Conservation (phyloP, 2,329 filamentous ascomycete genomes). For the Paracamarosporium sp. region DNA sequence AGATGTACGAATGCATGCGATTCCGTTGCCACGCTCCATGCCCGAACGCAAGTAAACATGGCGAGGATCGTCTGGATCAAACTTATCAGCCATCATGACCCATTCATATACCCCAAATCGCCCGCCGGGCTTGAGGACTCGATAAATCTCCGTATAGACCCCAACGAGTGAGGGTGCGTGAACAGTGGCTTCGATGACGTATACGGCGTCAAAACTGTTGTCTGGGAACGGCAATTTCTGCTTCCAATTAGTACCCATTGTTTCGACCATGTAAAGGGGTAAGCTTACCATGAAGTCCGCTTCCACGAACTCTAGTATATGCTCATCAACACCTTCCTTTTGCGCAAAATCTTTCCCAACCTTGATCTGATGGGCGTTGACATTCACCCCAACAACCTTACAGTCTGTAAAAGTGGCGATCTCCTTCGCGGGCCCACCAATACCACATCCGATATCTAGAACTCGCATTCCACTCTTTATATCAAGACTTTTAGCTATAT, state of each 20-base stretch:
- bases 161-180: conserved; percentile 86
- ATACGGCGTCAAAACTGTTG: conserved; percentile 88
- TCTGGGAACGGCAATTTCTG: conserved; percentile 89
- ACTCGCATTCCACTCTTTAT: not conserved
- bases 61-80: conserved; percentile 79
- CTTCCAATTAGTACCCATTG: not conserved
- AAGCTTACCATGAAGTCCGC: conserved; percentile 81
- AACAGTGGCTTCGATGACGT: conserved; percentile 92
- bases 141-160: conserved; percentile 89
- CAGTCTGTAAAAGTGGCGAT: conserved; percentile 89
- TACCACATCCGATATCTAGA: not conserved
- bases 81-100: conserved; percentile 88
- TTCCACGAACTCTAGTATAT: conserved; percentile 80
- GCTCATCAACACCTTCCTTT: conserved; percentile 75
- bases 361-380: conserved; percentile 96
- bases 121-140: conserved; percentile 92
- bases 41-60: conserved; percentile 87
- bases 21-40: conserved; percentile 91
- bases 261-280: not conserved
- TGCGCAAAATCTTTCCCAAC: conserved; percentile 79
- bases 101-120: conserved; percentile 95
- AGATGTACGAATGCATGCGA: conserved; percentile 89
- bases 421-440: conserved; percentile 75
- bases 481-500: conserved; percentile 81
- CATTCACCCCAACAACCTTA: conserved; percentile 88